phyloP scores from a whole-genome alignment of 2,329 filamentous ascomycete genomes.

The Sporothrix luriei region DNA sequence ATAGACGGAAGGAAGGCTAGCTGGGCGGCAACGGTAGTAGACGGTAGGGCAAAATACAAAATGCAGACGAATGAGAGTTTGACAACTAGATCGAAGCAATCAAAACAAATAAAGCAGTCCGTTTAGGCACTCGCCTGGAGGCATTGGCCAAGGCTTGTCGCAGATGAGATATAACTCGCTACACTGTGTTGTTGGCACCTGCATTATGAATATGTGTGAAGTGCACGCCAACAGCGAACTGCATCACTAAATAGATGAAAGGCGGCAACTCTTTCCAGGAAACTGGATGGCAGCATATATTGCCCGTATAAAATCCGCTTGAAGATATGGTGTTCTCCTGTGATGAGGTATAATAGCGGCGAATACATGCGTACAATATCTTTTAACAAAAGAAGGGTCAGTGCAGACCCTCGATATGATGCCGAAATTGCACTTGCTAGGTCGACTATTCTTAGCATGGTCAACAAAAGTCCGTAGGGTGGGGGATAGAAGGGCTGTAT shows the following conservation, averaged over 20 bases:
- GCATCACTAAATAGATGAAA: conserved; percentile 19
- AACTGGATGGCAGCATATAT: conserved; percentile 32
- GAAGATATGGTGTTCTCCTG: conserved; percentile 4
- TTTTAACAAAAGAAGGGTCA: background rate
- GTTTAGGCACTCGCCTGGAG: conserved; percentile 27
- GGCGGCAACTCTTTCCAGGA: conserved; percentile 29
- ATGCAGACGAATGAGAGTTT: background rate
- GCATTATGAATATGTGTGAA: background rate
- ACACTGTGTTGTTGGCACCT: background rate
- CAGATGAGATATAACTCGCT: background rate
- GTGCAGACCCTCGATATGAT: conserved; percentile 27
- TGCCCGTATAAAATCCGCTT: conserved; percentile 22
- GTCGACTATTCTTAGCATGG: conserved; percentile 5
- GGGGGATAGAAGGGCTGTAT: background rate
- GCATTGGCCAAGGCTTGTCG: background rate
- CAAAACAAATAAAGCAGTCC: conserved; percentile 1
- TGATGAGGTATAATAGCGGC: background rate
- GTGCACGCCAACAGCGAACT: conserved; percentile 4
- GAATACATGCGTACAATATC: background rate
- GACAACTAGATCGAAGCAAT: conserved; percentile 2
- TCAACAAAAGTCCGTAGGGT: background rate
- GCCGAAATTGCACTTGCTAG: conserved; percentile 28
- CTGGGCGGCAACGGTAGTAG: conserved; percentile 23
- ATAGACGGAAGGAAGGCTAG: conserved; percentile 20
- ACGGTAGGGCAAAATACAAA: background rate